Base-by-base conservation (phyloP, 2,329 filamentous ascomycete species). In the Thyridium curvatum region DNA sequence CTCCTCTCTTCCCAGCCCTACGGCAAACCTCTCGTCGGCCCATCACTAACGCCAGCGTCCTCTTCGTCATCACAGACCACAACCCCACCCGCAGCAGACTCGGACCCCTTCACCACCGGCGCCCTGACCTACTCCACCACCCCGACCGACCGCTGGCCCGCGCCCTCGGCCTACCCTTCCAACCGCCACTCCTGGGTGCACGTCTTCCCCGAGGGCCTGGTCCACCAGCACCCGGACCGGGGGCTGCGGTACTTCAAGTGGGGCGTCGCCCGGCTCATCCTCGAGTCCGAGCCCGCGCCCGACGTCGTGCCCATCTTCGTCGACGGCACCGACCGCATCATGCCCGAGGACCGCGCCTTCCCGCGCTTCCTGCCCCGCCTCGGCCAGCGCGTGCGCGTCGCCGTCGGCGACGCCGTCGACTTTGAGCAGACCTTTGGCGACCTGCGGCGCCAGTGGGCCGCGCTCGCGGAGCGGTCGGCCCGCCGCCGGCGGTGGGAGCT, bases 221-320 rank as follows among this genome's bases (percentile, higher is more conserved):
- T 95, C 34, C 90, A 97, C 61, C 93, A 98, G 64, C 82, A 88
- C 48, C 76, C 84, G 2, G 69, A 80, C 32, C 79, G 81, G 51
- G 79, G 82, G 8, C 82, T 97, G 71, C 84, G 93, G 21, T 98
- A 98, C 65, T 97, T 97, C 77, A 96, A 95, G 68, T 98, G 93
- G 93, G 93, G 93, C 1, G 73, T 97, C 2, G 88, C 91, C 7
- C 79, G 93, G 3, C 72, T 97, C 41, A 93, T 98, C 41, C 77
- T 98, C 34, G 93, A 98, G 61, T 79, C 84, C 34, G 85, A 91
- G 35, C 87, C 88, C 8, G 82, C 86, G 45, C 93, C 93, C 0
- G 86, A 94, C 49, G 76, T 98, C 15, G 76, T 98, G 29, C 89
- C 93, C 32, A 91, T 98, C 64, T 98, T 94, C 71, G 83, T 97